These are phyloP conservation scores for Penicillium sp. DNA, from an alignment of 2,329 filamentous ascomycete genomes.

Conservation along the genomic window DNA sequence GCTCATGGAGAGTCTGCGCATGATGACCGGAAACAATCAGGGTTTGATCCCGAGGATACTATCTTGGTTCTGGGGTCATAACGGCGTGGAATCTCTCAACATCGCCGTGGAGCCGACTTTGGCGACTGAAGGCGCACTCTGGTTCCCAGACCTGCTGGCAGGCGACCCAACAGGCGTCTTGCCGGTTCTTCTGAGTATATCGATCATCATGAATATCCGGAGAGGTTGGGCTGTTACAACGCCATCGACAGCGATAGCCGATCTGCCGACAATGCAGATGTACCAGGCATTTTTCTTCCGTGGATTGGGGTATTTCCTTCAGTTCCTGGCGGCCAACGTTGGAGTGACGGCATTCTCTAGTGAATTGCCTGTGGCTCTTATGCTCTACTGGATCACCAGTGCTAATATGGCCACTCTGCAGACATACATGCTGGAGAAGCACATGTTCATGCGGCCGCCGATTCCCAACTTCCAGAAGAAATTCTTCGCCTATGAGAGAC, in stretches of 20 bases:
- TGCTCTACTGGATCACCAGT: constrained; percentile 53
- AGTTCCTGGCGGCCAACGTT: constrained; percentile 41
- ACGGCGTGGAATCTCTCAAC: constrained; percentile 22
- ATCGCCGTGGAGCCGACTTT: constrained; percentile 49
- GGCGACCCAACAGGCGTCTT: constrained; percentile 53
- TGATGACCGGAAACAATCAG: constrained; percentile 45
- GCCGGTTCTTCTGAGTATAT: constrained; percentile 48
- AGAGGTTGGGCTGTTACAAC: constrained; percentile 28
- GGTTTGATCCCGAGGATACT: constrained; percentile 43
- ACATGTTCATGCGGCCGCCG: constrained; percentile 37
- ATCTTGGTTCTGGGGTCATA: constrained; percentile 19
- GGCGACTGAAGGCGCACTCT: constrained; percentile 57
- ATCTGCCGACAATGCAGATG: constrained; percentile 29
- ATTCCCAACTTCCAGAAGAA: constrained; percentile 32
- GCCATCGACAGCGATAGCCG: constrained; percentile 20
- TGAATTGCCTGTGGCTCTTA: constrained; percentile 45
- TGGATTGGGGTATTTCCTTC: constrained; percentile 32
- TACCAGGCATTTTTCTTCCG: constrained; percentile 22
- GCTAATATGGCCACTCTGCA: constrained; percentile 44
- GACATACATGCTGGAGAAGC: constrained; percentile 37
- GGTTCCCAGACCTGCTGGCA: constrained; percentile 58
- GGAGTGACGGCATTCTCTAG: constrained; percentile 31
- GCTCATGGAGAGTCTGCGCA: constrained; percentile 49
- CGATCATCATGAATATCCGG: constrained; percentile 51
- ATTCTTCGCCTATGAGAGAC: constrained; percentile 29